Evolutionary conservation across 1,284 basidiomycete genomes (phyloP), one percentile per base, ranked within the genome.

Genomic region (Ganoderma leucocontextum): DNA sequence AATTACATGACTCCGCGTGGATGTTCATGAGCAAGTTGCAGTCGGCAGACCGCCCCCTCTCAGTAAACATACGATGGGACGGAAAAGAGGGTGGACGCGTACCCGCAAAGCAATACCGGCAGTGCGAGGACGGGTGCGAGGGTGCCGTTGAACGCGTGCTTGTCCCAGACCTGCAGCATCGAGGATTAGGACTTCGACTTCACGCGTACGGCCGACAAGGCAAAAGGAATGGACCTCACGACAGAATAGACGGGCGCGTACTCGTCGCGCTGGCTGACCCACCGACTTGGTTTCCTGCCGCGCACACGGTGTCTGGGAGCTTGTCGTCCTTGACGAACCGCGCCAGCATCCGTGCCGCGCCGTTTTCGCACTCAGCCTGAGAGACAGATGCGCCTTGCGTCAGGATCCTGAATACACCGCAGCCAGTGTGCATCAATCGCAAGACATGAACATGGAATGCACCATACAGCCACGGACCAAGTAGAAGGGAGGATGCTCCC

Each of bases 71-170:
- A n/a, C 19, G 33, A 36, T 22, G 22, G 25, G 64, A 35, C 19
- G 29, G 65, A 64, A 59, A 59, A 44, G 33, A 17, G 52, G 5
- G 25, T 49, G 39, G 42, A 12, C 9, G 66, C 84, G 73, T 73
- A 91, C 91, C 87, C 90, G 72, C 94, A 90, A 15, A 90, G 89
- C 4, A 94, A 74, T 64, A 89, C 90, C 4, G 94, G 94, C n/a
- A 91, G 72, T 2, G 93, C 88, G 74, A 91, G 90, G 1, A 90
- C 87, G 6, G 94, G 93, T 12, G 89, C 89, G 42, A 96, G 88
- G 64, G 96, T 87, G 0, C 88, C 91, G 76, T 97, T 95, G 35
- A 95, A 86, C 0, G 79, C 76, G 65, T 90, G 75, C 66, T 87
- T 83, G 35, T 89, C 83, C 95, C 95, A 96, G 6, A 95, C 87